A percentile compares a stretch with the other conserved stretches of the same genome.
Conservation (phyloP, 2,329 filamentous ascomycete genomes). For the Aphanoascus verrucosus region DNA sequence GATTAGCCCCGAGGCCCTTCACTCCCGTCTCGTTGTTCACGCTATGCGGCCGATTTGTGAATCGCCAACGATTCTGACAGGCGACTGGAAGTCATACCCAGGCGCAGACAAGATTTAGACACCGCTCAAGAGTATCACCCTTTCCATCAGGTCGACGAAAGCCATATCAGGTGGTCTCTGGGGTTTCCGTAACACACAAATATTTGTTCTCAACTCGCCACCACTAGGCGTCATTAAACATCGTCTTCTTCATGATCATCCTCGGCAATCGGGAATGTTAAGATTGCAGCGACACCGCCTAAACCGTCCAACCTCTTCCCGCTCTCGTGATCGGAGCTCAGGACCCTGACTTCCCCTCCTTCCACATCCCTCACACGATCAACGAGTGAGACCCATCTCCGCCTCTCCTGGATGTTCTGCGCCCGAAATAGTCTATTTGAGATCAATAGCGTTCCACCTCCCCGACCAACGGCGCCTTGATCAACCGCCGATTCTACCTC, state of each 20-base stretch:
- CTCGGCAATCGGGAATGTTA: slow-evolving; percentile 79
- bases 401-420: slow-evolving; percentile 63
- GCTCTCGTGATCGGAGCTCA: slow-evolving; percentile 91
- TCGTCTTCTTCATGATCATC: slow-evolving; percentile 57
- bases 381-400: slow-evolving; percentile 72
- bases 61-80: too few species aligned
- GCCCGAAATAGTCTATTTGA: slow-evolving; percentile 81
- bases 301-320: slow-evolving; percentile 72
- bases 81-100: too few species aligned
- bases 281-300: slow-evolving; percentile 76
- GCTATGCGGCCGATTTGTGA: too few species aligned
- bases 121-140: too few species aligned
- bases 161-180: too few species aligned
- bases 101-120: too few species aligned
- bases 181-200: too few species aligned
- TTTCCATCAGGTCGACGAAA: too few species aligned
- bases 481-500: slow-evolving; percentile 75
- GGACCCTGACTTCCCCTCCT: slow-evolving; percentile 76
- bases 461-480: slow-evolving; percentile 77
- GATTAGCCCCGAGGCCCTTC: too few species aligned
- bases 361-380: slow-evolving; percentile 71
- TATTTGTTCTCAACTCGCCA: background rate
- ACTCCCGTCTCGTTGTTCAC: too few species aligned
- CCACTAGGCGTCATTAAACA: slow-evolving; percentile 28
- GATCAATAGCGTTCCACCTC: slow-evolving; percentile 74